These are phyloP conservation scores for Phaeoacremonium minimum DNA, from an alignment of 2,329 filamentous ascomycete species.

Conservation along the genomic window DNA sequence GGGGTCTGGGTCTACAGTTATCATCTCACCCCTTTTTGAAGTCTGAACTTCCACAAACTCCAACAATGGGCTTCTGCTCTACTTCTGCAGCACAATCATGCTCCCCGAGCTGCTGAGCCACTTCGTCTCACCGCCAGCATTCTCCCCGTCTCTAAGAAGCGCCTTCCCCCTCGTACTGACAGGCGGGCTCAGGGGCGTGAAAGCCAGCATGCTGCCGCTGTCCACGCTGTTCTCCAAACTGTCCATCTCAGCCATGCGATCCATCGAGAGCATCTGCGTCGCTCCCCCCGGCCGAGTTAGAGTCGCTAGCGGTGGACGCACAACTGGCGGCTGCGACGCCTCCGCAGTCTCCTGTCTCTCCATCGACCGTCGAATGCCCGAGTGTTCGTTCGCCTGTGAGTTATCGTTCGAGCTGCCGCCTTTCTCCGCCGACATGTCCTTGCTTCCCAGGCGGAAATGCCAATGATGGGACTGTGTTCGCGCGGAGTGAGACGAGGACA, in stretches of 20 bases:
- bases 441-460: constrained; percentile 4
- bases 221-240: neutral
- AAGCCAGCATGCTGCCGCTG: neutral
- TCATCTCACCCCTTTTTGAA: too few species aligned
- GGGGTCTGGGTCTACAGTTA: too few species aligned
- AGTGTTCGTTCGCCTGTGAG: too few species aligned
- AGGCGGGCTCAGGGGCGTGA: neutral
- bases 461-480: neutral
- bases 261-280: too few species aligned
- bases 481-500: neutral
- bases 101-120: neutral
- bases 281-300: constrained; percentile 1
- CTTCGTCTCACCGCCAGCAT: neutral
- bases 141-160: neutral
- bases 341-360: neutral
- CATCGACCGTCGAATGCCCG: neutral
- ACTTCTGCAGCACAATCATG: neutral
- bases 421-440: neutral
- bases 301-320: constrained; percentile 3
- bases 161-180: neutral
- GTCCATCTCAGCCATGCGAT: neutral
- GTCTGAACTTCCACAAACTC: too few species aligned
- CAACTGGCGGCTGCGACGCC: neutral
- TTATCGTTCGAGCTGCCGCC: neutral
- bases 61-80: neutral